phyloP scores from a whole-genome alignment of 179 eudicot species.

The Beta lomatogona region DNA sequence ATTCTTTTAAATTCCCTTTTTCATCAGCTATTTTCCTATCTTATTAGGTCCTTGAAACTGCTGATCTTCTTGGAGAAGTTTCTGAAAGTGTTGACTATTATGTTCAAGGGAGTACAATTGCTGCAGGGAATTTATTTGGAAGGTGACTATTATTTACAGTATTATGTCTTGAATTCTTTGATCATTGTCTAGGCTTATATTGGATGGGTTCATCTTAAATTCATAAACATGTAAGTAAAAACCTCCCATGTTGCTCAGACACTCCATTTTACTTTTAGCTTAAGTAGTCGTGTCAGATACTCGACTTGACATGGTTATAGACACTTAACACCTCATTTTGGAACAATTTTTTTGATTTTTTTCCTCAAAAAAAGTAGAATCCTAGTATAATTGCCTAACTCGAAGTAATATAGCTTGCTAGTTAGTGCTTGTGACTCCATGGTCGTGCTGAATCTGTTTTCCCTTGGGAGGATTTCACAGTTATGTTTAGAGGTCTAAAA shows the following conservation, averaged over 20 bases:
- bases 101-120: conserved; percentile 92
- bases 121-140: conserved; percentile 97
- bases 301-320: too few relatives aligned
- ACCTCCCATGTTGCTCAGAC: too few relatives aligned
- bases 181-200: not conserved
- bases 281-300: too few relatives aligned
- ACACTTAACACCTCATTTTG: too few relatives aligned
- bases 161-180: conserved; percentile 1
- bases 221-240: too few relatives aligned
- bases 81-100: conserved; percentile 97
- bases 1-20: not conserved
- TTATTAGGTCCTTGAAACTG: conserved; percentile 84
- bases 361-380: too few relatives aligned
- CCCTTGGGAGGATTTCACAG: not conserved
- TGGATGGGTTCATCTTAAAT: not conserved
- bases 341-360: too few relatives aligned
- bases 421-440: conserved; percentile 2
- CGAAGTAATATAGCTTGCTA: not conserved
- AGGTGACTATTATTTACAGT: conserved; percentile 51
- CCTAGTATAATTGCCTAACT: not conserved
- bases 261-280: too few relatives aligned
- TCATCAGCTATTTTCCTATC: not conserved
- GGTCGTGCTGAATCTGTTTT: not conserved
- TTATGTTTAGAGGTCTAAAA: not conserved
- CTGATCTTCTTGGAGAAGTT: conserved; percentile 91